A percentile compares a stretch with the other conserved stretches of the same genome.
Evolutionary conservation across 176 grass and related monocot species (phyloP).

Genomic region (Zea luxurians): DNA sequence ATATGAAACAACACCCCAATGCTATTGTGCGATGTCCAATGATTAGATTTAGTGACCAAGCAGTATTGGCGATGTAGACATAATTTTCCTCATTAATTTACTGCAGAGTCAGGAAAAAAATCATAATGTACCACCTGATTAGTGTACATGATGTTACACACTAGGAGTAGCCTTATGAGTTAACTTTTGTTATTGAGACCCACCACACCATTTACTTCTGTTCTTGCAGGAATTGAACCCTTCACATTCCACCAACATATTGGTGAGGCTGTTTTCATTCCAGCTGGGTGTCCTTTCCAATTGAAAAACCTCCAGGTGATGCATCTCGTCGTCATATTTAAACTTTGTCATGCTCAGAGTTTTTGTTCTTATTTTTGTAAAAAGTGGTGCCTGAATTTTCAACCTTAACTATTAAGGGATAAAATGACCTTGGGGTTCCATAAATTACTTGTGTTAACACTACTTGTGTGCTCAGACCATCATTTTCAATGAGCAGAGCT

Average conservation of each 20-base stretch:
- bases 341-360: neutral
- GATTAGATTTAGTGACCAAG: neutral
- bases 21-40: neutral
- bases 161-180: neutral
- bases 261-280: slow-evolving; percentile 89
- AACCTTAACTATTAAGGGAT: slow-evolving; percentile 7
- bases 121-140: neutral
- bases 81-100: neutral
- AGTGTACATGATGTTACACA: neutral
- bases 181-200: neutral
- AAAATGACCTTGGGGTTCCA: neutral
- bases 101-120: neutral
- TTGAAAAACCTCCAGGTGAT: slow-evolving; percentile 84
- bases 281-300: slow-evolving; percentile 96
- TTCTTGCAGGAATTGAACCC: slow-evolving; percentile 72
- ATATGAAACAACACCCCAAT: neutral
- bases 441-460: neutral
- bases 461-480: neutral
- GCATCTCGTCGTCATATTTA: slow-evolving; percentile 12
- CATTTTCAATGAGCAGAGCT: slow-evolving; percentile 8
- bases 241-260: slow-evolving; percentile 77
- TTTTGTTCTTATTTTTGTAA: slow-evolving; percentile 15
- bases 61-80: neutral
- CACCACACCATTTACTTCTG: slow-evolving; percentile 24
- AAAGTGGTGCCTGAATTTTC: neutral